Evolutionary conservation across 2,329 filamentous ascomycete species (phyloP), one percentile per base, ranked within the genome.

Genomic region (Fusarium veterinarium): DNA sequence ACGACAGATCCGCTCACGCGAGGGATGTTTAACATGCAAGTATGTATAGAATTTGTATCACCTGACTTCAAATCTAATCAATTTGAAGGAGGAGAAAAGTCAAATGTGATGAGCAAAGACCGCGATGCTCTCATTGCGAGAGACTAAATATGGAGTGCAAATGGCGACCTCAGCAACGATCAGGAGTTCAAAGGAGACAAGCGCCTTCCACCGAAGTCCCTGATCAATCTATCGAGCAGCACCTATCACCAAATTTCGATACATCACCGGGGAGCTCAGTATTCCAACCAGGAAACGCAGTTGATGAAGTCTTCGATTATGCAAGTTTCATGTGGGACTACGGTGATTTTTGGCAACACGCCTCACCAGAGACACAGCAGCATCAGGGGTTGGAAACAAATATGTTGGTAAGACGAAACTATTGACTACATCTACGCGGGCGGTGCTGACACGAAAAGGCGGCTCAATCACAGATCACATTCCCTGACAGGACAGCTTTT

Each of bases 91-190:
- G 84, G 52, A 80, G 85, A 48, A 87, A 87, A 74, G 86, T 87
- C 52, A 82, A 85, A 63, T 88, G 86, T 67, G 85, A 88, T 64
- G 86, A 88, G 77, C 82, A 84, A 63, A 80, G 84, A 28, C 86
- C 86, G 16, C 78, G 84, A 46, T 88, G 86, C 71, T 85, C 81
- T 44, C 86, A 87, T 73, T 88, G 86, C 76, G 84, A 86, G 73
- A 81, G 86, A 38, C 78, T 88, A 17, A 87, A 87, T 67, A 79
- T 88, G 52, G 83, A 87, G 62, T 88, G 86, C 78, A 84, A 83
- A 67, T 88, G 86, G 86, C 82, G 82, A 42, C 77, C 81, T 37
- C 74, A 82, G 67, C 75, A 79, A 53, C 69, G 77, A 40, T 70
- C 75, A 60, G 66, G 75, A 44, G 60, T 61, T 52, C 71, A 74